phyloP scores from a whole-genome alignment of 768 basidiomycete species.

The Agaricus blazei region DNA sequence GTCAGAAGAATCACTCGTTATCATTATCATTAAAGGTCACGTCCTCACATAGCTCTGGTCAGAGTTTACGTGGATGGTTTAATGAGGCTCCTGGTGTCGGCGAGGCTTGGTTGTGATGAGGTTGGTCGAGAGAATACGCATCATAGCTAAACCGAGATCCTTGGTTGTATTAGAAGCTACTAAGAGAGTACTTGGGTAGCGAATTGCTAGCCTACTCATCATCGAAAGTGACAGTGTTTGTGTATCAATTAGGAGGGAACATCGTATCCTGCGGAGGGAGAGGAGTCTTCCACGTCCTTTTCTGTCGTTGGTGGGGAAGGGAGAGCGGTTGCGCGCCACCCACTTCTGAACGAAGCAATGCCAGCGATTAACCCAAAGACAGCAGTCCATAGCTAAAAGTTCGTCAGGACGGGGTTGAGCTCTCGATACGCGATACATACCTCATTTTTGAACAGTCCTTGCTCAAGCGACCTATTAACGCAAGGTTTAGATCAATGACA shows the following conservation, averaged over 20 bases:
- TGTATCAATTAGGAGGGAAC: constrained; percentile 12
- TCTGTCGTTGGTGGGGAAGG: constrained; percentile 21
- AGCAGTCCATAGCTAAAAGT: constrained; percentile 34
- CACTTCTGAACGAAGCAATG: constrained; percentile 57
- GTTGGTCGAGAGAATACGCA: too few relatives aligned
- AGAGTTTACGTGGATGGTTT: too few relatives aligned
- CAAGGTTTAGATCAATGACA: neutral
- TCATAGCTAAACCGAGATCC: too few relatives aligned
- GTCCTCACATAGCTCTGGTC: too few relatives aligned
- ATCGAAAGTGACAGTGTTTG: constrained; percentile 2
- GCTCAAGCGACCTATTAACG: constrained; percentile 56
- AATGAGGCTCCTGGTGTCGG: too few relatives aligned
- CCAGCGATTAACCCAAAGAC: constrained; percentile 44
- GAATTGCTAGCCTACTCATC: neutral
- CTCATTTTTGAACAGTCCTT: constrained; percentile 62
- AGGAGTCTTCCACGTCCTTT: constrained; percentile 15
- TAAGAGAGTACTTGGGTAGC: neutral
- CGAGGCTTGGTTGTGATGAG: too few relatives aligned
- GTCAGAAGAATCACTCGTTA: too few relatives aligned
- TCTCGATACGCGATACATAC: constrained; percentile 30
- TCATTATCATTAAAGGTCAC: too few relatives aligned
- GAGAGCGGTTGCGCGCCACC: constrained; percentile 67
- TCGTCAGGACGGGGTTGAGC: constrained; percentile 1
- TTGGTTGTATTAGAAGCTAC: too few relatives aligned
- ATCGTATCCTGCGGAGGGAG: constrained; percentile 21